Evolutionary conservation across 257 asterid genomes (phyloP).

Genomic region (Ophiorrhiza pumila): DNA sequence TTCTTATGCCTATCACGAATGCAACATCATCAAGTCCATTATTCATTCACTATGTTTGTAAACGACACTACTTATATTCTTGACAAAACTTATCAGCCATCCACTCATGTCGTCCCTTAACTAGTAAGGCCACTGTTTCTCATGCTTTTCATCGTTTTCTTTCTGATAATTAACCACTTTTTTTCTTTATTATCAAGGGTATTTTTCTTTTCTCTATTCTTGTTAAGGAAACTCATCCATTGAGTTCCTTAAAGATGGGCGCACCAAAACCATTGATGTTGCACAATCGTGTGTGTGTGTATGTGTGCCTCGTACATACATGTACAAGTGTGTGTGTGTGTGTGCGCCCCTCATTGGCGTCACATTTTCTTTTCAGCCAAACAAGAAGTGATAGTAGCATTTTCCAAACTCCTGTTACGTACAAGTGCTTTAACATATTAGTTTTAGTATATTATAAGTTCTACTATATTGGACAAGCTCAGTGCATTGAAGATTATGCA

Average conservation of each 20-base stretch:
- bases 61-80: not conserved
- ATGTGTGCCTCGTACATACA: not conserved
- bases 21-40: not conserved
- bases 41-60: not conserved
- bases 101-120: not conserved
- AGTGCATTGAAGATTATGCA: too few relatives aligned
- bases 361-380: not conserved
- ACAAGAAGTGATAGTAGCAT: not conserved
- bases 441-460: not conserved
- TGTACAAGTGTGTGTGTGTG: not conserved
- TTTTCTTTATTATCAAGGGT: not conserved
- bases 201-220: not conserved
- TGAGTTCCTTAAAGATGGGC: not conserved
- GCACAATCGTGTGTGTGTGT: not conserved
- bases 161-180: not conserved
- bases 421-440: not conserved
- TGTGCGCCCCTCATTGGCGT: not conserved
- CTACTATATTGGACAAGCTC: too few relatives aligned
- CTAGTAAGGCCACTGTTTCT: not conserved
- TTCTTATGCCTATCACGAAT: not conserved
- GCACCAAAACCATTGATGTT: not conserved
- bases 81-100: not conserved
- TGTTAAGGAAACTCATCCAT: not conserved
- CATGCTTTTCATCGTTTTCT: not conserved
- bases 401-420: not conserved